Percentiles rank a stretch among this genome's conserved stretches.
Conservation (phyloP, 169 alveolate genomes). For the Babesia caballi region DNA sequence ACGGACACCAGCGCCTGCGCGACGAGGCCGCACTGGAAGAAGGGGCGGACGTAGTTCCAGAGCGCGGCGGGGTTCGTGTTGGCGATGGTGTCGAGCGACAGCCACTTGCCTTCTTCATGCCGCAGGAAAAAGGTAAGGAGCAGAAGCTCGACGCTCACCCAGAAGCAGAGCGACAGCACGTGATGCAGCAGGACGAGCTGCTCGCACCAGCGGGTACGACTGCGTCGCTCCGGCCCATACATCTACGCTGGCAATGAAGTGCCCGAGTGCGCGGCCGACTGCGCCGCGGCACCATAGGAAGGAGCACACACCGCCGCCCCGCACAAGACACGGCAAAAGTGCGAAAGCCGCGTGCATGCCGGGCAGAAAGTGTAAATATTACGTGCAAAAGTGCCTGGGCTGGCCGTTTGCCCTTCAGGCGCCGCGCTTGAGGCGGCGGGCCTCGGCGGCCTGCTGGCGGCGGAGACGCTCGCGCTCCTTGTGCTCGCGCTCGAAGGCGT, state of each 20-base stretch:
- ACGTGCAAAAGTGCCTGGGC: too few species aligned
- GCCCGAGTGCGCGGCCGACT: not conserved
- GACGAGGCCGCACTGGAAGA: slow-evolving; percentile 27
- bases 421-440: slow-evolving; percentile 35
- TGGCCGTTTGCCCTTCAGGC: not conserved
- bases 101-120: slow-evolving; percentile 7
- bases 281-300: not conserved
- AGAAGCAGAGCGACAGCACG: slow-evolving; percentile 8
- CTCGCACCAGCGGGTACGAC: slow-evolving; percentile 22
- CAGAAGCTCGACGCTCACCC: slow-evolving; percentile 27
- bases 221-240: not conserved
- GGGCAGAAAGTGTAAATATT: too few species aligned
- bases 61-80: not conserved
- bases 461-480: slow-evolving; percentile 62
- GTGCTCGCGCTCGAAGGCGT: slow-evolving; percentile 34
- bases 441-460: slow-evolving; percentile 45
- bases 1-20: not conserved
- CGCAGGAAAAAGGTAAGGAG: slow-evolving; percentile 14
- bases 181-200: slow-evolving; percentile 14
- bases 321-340: not conserved
- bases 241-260: slow-evolving; percentile 4
- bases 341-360: too few species aligned
- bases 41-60: slow-evolving; percentile 19
- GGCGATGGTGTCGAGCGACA: not conserved
- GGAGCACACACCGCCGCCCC: not conserved